Evolutionary conservation across 1,139 yeast genomes (phyloP).

Genomic region (Taphrina communis): DNA sequence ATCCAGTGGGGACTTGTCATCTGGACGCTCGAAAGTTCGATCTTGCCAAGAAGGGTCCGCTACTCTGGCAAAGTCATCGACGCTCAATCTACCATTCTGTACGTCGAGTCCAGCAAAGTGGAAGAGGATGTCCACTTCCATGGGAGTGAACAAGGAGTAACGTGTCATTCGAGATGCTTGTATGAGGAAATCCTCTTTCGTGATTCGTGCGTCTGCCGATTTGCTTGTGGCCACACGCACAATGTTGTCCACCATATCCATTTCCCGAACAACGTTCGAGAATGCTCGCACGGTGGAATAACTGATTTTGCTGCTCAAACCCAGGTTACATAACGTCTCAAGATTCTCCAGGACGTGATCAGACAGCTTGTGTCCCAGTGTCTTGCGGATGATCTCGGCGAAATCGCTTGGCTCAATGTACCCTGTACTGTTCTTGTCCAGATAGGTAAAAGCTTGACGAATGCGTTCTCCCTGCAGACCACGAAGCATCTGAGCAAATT

Average conservation of each 20-base stretch:
- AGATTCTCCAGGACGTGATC: constrained; percentile 53
- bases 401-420: constrained; percentile 56
- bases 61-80: constrained; percentile 55
- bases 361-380: constrained; percentile 56
- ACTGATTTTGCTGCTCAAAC: constrained; percentile 52
- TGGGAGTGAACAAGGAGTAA: constrained; percentile 56
- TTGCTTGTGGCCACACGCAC: constrained; percentile 52
- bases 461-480: constrained; percentile 58
- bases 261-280: constrained; percentile 55
- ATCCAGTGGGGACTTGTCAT: constrained; percentile 49
- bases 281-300: constrained; percentile 58
- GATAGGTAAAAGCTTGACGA: constrained; percentile 56
- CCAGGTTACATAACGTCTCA: constrained; percentile 53
- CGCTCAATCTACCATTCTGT: constrained; percentile 52
- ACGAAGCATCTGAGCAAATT: constrained; percentile 57
- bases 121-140: constrained; percentile 56
- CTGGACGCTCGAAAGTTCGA: constrained; percentile 42
- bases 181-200: constrained; percentile 53
- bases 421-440: constrained; percentile 53
- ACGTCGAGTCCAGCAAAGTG: constrained; percentile 55
- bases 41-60: constrained; percentile 57
- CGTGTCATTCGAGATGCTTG: constrained; percentile 55
- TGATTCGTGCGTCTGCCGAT: constrained; percentile 53
- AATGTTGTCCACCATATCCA: constrained; percentile 55
- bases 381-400: constrained; percentile 53